These are phyloP conservation scores for Hippophae rhamnoides DNA, from an alignment of 306 rosid genomes.

Conservation along the genomic window DNA sequence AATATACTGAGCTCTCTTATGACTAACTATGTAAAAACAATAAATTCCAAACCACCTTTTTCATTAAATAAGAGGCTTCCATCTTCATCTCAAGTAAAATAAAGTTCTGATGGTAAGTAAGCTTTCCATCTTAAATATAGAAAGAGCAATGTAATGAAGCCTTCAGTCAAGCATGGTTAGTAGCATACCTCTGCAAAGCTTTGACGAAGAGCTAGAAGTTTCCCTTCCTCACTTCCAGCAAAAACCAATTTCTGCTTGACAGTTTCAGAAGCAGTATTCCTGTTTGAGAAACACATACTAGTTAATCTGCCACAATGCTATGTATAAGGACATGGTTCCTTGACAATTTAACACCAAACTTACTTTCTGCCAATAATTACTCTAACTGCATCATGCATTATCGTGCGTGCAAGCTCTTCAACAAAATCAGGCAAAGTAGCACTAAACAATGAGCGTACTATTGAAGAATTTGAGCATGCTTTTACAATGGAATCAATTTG, in stretches of 20 bases:
- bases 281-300: constrained; percentile 25
- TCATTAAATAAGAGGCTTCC: not conserved
- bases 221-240: constrained; percentile 94
- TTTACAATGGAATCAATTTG: constrained; percentile 74
- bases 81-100: not conserved
- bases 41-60: not conserved
- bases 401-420: constrained; percentile 84
- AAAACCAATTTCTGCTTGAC: constrained; percentile 73
- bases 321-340: constrained; percentile 7
- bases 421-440: constrained; percentile 93
- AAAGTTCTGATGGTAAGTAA: constrained; percentile 5
- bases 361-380: constrained; percentile 92
- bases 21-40: not conserved
- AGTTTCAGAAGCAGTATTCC: constrained; percentile 88
- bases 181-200: constrained; percentile 74
- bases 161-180: constrained; percentile 1
- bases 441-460: constrained; percentile 75
- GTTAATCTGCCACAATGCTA: constrained; percentile 3
- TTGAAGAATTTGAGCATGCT: constrained; percentile 91
- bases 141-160: not conserved
- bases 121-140: constrained; percentile 5
- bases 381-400: constrained; percentile 95
- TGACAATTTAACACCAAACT: constrained; percentile 25
- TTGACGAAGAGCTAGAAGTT: constrained; percentile 80
- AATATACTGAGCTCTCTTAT: not conserved